Conservation (phyloP, 495 filamentous ascomycete species). For the Trichocladium uniseriatum region DNA sequence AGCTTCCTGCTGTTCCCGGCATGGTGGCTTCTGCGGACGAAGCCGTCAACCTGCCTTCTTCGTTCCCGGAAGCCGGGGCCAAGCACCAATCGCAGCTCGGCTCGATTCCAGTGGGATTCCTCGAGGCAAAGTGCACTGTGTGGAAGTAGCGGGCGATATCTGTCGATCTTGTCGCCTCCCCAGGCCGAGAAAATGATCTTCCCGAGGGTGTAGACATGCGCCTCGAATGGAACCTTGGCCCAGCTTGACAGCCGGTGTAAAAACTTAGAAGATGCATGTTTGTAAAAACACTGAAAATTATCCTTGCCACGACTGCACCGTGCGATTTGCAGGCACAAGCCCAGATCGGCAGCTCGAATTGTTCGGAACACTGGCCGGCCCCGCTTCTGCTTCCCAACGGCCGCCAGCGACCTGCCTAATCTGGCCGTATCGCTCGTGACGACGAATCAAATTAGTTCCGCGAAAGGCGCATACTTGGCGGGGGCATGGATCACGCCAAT, state of each 20-base stretch:
- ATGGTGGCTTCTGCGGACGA: conserved; percentile 9
- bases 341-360: conserved; percentile 5
- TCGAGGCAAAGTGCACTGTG: too few species aligned
- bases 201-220: too few species aligned
- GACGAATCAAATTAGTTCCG: conserved; percentile 7
- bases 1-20: conserved; percentile 16
- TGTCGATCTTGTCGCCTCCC: neutral
- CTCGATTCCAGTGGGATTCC: too few species aligned
- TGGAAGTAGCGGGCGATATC: neutral
- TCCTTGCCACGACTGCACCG: too few species aligned
- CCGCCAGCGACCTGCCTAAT: conserved; percentile 13
- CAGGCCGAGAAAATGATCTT: neutral
- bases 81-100: too few species aligned
- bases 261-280: too few species aligned
- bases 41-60: conserved; percentile 13
- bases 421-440: conserved; percentile 1
- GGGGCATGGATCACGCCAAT: neutral
- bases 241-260: too few species aligned
- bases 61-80: neutral
- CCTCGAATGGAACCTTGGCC: too few species aligned
- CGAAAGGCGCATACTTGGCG: neutral
- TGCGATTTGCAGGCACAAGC: too few species aligned
- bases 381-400: too few species aligned
- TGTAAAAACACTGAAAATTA: too few species aligned
- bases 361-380: too few species aligned